Evolutionary conservation across 371 early-diverging fungal species (phyloP).

Genomic region (Basidiobolus heterosporus): DNA sequence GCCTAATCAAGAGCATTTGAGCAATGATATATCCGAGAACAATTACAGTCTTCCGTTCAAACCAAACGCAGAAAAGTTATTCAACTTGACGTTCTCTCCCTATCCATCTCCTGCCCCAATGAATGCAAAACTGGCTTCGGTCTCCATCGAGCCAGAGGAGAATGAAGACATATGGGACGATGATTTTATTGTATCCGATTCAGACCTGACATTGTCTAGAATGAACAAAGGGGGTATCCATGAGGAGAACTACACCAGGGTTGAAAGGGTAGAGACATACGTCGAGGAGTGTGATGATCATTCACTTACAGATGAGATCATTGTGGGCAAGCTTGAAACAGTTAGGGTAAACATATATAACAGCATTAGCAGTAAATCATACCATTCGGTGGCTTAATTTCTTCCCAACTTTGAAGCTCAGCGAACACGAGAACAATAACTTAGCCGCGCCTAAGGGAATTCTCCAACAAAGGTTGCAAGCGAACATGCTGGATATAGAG

Average conservation of each 20-base stretch:
- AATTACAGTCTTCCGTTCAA: not conserved
- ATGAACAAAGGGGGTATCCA: conserved; percentile 12
- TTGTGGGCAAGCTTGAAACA: not conserved
- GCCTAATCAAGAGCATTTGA: too few relatives aligned
- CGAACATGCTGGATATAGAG: conserved; percentile 8
- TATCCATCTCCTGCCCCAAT: not conserved
- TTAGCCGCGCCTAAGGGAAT: conserved; percentile 6
- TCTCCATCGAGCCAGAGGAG: conserved; percentile 12
- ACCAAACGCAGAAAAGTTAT: not conserved
- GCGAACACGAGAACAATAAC: not conserved
- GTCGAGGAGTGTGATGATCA: conserved; percentile 9
- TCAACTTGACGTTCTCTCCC: conserved; percentile 1
- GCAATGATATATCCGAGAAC: not conserved
- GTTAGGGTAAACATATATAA: not conserved
- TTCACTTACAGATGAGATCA: conserved; percentile 4
- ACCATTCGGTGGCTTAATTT: not conserved
- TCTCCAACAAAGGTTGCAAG: conserved; percentile 2
- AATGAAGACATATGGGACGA: conserved; percentile 22
- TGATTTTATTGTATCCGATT: conserved; percentile 18
- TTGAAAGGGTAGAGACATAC: not conserved
- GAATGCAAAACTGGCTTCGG: not conserved
- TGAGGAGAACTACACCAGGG: conserved; percentile 5
- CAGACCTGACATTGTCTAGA: conserved; percentile 12
- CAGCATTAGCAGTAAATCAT: not conserved
- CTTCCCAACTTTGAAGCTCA: conserved; percentile 3